Conservation (phyloP, 2,329 filamentous ascomycete species). For the Hypoxylon sp. region DNA sequence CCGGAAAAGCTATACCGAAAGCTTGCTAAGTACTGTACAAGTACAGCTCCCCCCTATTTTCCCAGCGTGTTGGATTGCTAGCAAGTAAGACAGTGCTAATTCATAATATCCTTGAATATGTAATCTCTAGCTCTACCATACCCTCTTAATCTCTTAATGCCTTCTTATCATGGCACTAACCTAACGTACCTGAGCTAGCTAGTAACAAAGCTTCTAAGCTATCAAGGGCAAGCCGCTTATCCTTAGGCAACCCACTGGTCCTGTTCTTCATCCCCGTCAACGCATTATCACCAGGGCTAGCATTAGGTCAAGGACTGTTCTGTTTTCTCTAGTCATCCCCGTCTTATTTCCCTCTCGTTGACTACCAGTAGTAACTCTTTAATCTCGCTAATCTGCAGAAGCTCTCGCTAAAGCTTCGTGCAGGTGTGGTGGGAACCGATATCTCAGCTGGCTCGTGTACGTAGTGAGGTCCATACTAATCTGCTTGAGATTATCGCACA, state of each 20-base stretch:
- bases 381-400: slow-evolving; percentile 71
- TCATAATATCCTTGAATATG: background rate
- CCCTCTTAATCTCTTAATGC: background rate
- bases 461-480: slow-evolving; percentile 92
- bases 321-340: background rate
- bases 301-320: background rate
- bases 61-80: background rate
- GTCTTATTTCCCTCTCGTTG: background rate
- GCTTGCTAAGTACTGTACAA: background rate
- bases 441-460: slow-evolving; percentile 92
- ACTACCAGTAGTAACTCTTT: slow-evolving; percentile 15
- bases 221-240: background rate
- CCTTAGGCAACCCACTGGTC: slow-evolving; percentile 4
- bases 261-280: slow-evolving; percentile 12
- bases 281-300: background rate
- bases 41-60: background rate
- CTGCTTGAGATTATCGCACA: slow-evolving; percentile 80
- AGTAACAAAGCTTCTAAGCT: slow-evolving; percentile 15
- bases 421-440: slow-evolving; percentile 87
- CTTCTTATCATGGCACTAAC: slow-evolving; percentile 8
- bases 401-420: slow-evolving; percentile 91
- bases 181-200: slow-evolving; percentile 15
- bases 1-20: background rate
- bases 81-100: background rate
- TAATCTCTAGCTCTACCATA: background rate